These are phyloP conservation scores for Agastache rugosa DNA, from an alignment of 257 asterid genomes.

Conservation along the genomic window DNA sequence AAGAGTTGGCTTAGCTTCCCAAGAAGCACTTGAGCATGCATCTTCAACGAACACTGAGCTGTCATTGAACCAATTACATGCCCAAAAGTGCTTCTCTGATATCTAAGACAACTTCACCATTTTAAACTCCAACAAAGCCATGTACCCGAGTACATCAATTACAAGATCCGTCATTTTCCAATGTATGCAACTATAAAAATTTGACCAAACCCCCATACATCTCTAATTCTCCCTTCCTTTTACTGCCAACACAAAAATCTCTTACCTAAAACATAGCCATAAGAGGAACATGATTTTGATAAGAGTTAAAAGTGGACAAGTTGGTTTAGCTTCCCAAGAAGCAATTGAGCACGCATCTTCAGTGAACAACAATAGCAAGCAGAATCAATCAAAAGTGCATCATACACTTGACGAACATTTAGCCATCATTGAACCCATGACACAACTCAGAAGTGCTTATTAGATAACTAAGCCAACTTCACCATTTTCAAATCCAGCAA, in stretches of 20 bases:
- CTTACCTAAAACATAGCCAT: slow-evolving; percentile 53
- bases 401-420: slow-evolving; percentile 4
- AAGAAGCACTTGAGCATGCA: slow-evolving; percentile 39
- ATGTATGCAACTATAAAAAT: background rate
- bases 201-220: slow-evolving; percentile 67
- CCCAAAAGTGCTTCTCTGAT: slow-evolving; percentile 37
- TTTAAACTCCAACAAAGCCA: slow-evolving; percentile 50
- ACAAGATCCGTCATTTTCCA: background rate
- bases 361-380: background rate
- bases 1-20: slow-evolving; percentile 41
- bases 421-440: slow-evolving; percentile 16
- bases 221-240: slow-evolving; percentile 49
- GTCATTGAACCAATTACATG: slow-evolving; percentile 18
- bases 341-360: slow-evolving; percentile 31
- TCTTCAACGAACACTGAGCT: slow-evolving; percentile 6
- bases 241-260: slow-evolving; percentile 59
- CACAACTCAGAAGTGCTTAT: slow-evolving; percentile 32
- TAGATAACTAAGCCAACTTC: slow-evolving; percentile 42
- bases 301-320: slow-evolving; percentile 42
- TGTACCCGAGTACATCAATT: slow-evolving; percentile 26
- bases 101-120: slow-evolving; percentile 47
- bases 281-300: slow-evolving; percentile 35
- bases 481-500: slow-evolving; percentile 50
- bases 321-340: slow-evolving; percentile 38
- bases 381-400: slow-evolving; percentile 1